These are phyloP conservation scores for Musa balbisiana DNA, from an alignment of 202 grass and related monocot species.

Conservation along the genomic window DNA sequence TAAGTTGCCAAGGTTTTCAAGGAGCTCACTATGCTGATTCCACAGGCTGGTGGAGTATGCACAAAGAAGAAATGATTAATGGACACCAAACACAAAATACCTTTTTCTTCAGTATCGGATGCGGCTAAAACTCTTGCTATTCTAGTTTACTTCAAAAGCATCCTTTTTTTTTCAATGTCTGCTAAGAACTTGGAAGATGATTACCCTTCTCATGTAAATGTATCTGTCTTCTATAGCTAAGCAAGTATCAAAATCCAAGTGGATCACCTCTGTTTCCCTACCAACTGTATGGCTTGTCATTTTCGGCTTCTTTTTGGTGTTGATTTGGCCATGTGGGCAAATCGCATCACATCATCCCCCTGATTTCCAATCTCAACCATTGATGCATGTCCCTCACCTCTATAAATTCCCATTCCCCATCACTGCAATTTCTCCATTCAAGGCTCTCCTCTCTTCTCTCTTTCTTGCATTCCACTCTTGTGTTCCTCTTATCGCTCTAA, in stretches of 20 bases:
- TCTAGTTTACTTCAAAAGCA: too few species aligned
- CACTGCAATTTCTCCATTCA: background rate
- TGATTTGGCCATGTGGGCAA: background rate
- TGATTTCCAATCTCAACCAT: background rate
- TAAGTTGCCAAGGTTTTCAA: too few species aligned
- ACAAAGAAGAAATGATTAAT: too few species aligned
- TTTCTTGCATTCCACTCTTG: background rate
- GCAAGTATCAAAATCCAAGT: conserved; percentile 3
- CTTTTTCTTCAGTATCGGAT: too few species aligned
- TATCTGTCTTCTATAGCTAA: too few species aligned
- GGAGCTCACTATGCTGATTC: too few species aligned
- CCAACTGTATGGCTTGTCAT: background rate
- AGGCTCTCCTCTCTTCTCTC: background rate
- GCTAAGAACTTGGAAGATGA: too few species aligned
- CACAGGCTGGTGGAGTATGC: too few species aligned
- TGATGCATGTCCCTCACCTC: background rate
- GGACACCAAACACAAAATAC: too few species aligned
- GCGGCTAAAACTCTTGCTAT: too few species aligned
- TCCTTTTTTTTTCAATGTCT: too few species aligned
- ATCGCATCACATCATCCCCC: background rate
- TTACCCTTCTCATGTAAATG: too few species aligned
- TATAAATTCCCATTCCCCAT: background rate
- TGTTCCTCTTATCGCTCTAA: background rate
- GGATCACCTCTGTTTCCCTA: background rate
- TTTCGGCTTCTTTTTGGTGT: background rate